Evolutionary conservation across 192 early-diverging fungal species (phyloP).

Genomic region (Backusella parvicylindrica): DNA sequence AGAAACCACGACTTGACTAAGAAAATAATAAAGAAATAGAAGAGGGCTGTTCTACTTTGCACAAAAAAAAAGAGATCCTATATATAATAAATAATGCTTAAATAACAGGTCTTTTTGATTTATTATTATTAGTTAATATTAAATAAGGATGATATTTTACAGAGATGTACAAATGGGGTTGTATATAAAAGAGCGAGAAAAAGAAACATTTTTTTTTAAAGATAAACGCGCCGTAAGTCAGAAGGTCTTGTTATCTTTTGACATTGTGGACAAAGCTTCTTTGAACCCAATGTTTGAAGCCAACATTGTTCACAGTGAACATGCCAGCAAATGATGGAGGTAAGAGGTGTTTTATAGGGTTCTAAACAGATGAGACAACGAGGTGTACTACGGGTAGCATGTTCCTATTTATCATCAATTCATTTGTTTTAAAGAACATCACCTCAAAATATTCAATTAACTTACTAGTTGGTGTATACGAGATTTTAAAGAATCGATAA

Average conservation of each 20-base stretch:
- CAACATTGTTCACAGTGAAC: slow-evolving; percentile 90
- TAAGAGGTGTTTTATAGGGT: slow-evolving; percentile 63
- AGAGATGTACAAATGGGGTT: background rate
- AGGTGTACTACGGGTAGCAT: slow-evolving; percentile 40
- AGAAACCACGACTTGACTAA: background rate
- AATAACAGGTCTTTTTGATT: background rate
- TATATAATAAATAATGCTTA: background rate
- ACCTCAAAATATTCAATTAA: background rate
- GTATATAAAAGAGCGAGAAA: too few relatives aligned
- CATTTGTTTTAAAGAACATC: background rate
- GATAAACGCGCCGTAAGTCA: slow-evolving; percentile 78
- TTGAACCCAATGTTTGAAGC: slow-evolving; percentile 79
- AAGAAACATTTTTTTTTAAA: slow-evolving; percentile 52
- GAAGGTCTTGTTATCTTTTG: slow-evolving; percentile 80
- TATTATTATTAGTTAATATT: background rate
- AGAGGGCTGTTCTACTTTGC: background rate
- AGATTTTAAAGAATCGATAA: slow-evolving; percentile 77
- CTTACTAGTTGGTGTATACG: slow-evolving; percentile 62
- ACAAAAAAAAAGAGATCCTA: background rate
- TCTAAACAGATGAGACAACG: slow-evolving; percentile 83
- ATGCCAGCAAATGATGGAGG: slow-evolving; percentile 88
- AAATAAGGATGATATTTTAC: background rate
- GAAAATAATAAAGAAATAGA: too few relatives aligned
- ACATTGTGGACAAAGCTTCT: slow-evolving; percentile 88
- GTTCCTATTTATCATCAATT: slow-evolving; percentile 39